Base-by-base conservation (phyloP, 2,329 filamentous ascomycete species). In the Exophiala calicioides region DNA sequence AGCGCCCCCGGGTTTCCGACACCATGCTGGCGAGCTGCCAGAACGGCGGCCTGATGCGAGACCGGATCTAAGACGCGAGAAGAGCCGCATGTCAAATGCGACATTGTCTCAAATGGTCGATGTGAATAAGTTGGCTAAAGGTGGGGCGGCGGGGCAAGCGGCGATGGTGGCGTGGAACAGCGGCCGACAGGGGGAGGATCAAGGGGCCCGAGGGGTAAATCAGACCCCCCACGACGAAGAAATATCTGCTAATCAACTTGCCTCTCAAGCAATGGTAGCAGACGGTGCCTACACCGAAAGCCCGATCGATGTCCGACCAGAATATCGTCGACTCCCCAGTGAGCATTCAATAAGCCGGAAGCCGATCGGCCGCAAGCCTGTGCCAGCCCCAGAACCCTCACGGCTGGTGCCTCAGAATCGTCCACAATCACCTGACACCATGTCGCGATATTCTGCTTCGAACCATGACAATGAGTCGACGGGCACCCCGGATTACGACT, bases 71-170 rank as follows among this genome's bases (percentile, higher is more conserved):
- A 84, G 87, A 53, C 83, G 83, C 55, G 88, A 87, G 40, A 93
- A 89, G 58, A 90, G 85, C 58, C 84, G 89, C 16, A 83, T 97
- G 65, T 95, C 93, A 19, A 80, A 77, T 57, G 83, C 82, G 1
- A 97, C 91, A 1, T 74, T 96, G 34, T 78, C 84, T 33, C 89
- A 96, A 63, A 76, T 97, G 63, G 82, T 81, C 23, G 85, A 84
- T 56, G 86, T 85, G 34, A 81, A 80, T 43, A 79, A 78, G 16
- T 19, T 43, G 8, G 48, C 45, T 16, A 47, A 33, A 16, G 27
- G 62, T 58, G 42, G 63, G 50, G 56, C 62, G 48, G 68, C 69
- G 31, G 62, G 64, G 18, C 66, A 68, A 41, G 67, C 66, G 43
- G 64, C 67, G 44, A 64, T 67, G 44, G 60, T 67, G 47, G 66